Conservation (phyloP, 1,139 yeast species). For the Diutina ranongensis region DNA sequence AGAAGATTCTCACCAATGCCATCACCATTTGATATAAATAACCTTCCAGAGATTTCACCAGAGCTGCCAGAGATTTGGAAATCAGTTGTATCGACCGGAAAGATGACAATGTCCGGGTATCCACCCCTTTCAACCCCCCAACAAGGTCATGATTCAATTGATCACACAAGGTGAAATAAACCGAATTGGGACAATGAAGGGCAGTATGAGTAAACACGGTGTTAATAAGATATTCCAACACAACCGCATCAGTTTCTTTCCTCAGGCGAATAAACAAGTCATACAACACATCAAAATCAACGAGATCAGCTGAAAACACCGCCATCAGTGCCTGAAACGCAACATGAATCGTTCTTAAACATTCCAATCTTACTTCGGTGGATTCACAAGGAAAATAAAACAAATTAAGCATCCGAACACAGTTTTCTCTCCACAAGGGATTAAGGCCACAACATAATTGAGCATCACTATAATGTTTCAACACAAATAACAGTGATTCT, state of each 20-base stretch:
- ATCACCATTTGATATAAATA: background rate
- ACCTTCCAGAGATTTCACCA: background rate
- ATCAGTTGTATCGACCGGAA: background rate
- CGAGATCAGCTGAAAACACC: slow-evolving; percentile 15
- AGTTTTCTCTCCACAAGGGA: slow-evolving; percentile 41
- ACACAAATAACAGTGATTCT: slow-evolving; percentile 26
- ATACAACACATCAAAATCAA: slow-evolving; percentile 19
- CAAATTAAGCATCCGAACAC: slow-evolving; percentile 29
- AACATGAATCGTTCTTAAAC: slow-evolving; percentile 32
- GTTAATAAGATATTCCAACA: slow-evolving; percentile 22
- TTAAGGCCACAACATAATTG: slow-evolving; percentile 43
- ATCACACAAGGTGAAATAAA: slow-evolving; percentile 1
- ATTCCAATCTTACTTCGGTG: slow-evolving; percentile 24
- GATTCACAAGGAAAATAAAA: slow-evolving; percentile 25
- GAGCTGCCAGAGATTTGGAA: background rate
- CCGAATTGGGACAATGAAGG: background rate
- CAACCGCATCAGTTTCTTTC: slow-evolving; percentile 18
- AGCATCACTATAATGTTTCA: slow-evolving; percentile 37
- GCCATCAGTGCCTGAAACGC: slow-evolving; percentile 27
- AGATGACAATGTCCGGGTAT: background rate
- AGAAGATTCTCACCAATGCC: background rate
- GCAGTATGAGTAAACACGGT: slow-evolving; percentile 2
- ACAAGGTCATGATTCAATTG: background rate
- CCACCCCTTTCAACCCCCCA: background rate
- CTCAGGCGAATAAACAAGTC: slow-evolving; percentile 21